Percentiles rank a stretch among this genome's conserved stretches.
These are phyloP conservation scores for Cryphonectria carpinicola DNA, from an alignment of 2,329 filamentous ascomycete species.

Conservation along the genomic window DNA sequence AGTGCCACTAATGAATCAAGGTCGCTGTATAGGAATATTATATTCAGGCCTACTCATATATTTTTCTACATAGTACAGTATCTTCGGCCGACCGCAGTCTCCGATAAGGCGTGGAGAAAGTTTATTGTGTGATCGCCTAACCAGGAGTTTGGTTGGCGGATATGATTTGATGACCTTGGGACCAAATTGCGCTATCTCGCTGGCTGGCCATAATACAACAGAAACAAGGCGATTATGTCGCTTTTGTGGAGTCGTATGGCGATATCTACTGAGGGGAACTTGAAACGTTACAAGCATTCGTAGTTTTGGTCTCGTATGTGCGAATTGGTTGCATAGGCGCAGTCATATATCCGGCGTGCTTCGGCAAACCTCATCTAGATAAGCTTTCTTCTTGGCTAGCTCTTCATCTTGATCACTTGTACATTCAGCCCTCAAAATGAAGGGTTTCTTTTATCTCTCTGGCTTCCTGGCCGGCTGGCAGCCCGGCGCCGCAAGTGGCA, in stretches of 20 bases:
- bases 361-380: not conserved
- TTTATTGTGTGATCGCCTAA: not conserved
- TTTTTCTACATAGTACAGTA: not conserved
- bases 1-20: not conserved
- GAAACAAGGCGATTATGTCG: not conserved
- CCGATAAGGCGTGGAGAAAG: not conserved
- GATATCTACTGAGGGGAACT: not conserved
- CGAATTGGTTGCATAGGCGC: not conserved
- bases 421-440: not conserved
- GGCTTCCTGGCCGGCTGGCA: not conserved
- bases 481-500: not conserved
- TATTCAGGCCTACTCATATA: not conserved
- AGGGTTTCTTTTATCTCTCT: not conserved
- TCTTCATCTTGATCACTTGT: not conserved
- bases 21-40: not conserved
- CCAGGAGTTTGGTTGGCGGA: constrained; percentile 4
- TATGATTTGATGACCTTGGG: not conserved
- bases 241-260: not conserved
- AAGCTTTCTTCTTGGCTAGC: not conserved
- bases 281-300: not conserved
- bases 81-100: not conserved
- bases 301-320: not conserved
- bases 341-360: not conserved
- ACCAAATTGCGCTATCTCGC: not conserved
- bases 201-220: not conserved